Base-by-base conservation (phyloP, 441 rosid genomes). In the Adansonia rubrostipa region DNA sequence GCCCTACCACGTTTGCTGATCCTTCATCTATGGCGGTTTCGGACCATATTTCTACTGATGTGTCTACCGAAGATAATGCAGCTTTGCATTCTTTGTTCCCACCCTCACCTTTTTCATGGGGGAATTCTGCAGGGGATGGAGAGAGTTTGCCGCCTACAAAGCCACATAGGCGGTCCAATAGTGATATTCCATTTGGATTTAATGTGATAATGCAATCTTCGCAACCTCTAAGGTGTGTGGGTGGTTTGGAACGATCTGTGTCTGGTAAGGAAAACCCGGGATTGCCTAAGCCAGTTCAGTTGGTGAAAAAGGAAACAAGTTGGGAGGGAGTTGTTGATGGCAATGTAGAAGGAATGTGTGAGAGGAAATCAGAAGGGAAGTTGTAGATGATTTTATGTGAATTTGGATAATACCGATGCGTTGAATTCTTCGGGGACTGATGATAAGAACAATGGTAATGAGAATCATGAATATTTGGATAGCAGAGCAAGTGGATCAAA, bases 351-450 rank as follows among this genome's bases (percentile, higher is more conserved):
- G 95, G 92, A 22, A 87, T 81, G 80, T 91, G 92, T 7, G 98
- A 90, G 89, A 84, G 95, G 80, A 92, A 90, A 83, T 82, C 89
- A 1, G 92, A 89, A 84, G 97, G 93, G 95, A 89, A 80, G 87
- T 85, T 28, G 91, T 92, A 80, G 99, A 94, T 84, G 99, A 94
- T 77, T 81, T 94, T 93, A 92, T 74, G 94, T 96, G 97, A 94
- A 96, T 87, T 87, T 94, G 84, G 99, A 96, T 1, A 87, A 84
- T 44, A 94, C 94, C 19, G 98, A 94, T 82, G 91, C 84, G 0
- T 80, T 94, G 86, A 94, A 94, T 86, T 91, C 99, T 15, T 92
- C 17, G 40, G 40, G 40, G 40, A 36, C 97, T 40, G 97, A 91
- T 80, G 94, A 90, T 83, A 92, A 85, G 83, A 88, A 84, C 86